Evolutionary conservation across 768 basidiomycete species (phyloP).

Genomic region (Macrolepiota albuminosa): DNA sequence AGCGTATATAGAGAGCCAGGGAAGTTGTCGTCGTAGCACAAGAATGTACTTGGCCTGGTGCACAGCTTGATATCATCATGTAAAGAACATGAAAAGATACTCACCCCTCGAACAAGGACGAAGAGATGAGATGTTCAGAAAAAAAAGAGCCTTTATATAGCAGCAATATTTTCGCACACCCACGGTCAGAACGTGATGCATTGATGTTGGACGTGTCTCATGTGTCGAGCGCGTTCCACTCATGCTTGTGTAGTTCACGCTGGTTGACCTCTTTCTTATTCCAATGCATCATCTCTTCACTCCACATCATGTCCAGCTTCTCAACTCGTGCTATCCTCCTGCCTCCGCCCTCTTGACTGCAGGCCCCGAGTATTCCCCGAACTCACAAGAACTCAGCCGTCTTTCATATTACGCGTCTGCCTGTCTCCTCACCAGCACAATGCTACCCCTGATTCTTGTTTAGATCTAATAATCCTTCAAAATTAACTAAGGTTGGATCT

Average conservation of each 20-base stretch:
- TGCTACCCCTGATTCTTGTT: not conserved
- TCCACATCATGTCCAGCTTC: conserved; percentile 78
- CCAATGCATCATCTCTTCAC: conserved; percentile 71
- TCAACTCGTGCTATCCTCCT: conserved; percentile 84
- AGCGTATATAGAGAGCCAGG: conserved; percentile 49
- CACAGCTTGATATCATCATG: conserved; percentile 51
- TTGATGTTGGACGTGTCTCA: not conserved
- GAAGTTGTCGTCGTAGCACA: conserved; percentile 41
- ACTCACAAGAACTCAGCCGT: conserved; percentile 79
- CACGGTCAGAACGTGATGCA: conserved; percentile 10
- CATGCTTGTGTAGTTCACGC: conserved; percentile 8
- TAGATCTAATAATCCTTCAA: conserved; percentile 73
- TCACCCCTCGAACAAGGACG: conserved; percentile 13
- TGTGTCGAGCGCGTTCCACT: conserved; percentile 4
- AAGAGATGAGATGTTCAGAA: not conserved
- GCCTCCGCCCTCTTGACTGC: conserved; percentile 67
- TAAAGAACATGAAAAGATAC: conserved; percentile 13
- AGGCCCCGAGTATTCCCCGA: conserved; percentile 75
- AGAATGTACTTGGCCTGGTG: conserved; percentile 50
- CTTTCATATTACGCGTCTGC: conserved; percentile 77
- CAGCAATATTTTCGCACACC: conserved; percentile 5
- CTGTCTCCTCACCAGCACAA: not conserved
- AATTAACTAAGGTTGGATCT: conserved; percentile 68
- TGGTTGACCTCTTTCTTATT: conserved; percentile 11
- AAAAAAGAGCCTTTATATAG: conserved; percentile 3